Base-by-base conservation (phyloP, 164 flowering plant genomes). In the Hamamelis virginiana region DNA sequence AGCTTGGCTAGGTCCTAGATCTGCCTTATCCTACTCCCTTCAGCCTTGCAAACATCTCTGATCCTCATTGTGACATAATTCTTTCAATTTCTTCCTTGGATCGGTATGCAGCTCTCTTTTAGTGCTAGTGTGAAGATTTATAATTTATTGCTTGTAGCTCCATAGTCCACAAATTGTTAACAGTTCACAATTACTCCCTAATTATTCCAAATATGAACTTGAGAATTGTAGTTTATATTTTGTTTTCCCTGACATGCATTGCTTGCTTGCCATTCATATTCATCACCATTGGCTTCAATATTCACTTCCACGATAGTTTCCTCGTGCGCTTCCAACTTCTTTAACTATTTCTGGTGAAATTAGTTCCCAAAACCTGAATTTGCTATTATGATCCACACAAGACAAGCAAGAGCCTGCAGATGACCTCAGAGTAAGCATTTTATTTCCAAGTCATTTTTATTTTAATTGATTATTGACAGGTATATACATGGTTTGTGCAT, bases 401-500 rank as follows among this genome's bases (percentile, higher is more conserved):
- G 47, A 56, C 52, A 57, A 14, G 72, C 67, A 60, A 59, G 58
- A 72, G 60, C 44, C 74, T 47, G 48, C 69, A 63, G 77, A 75
- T 63, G 67, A 57, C 43, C 53, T 64, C 66, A 74, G 75, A 68
- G 83, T 75, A 77, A 80, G 81, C 79, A 64, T 75, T 80, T 72
- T 78, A 64, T 58, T 69, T 83, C 80, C 74, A 62, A 59, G 74
- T 79, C 68, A 65, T 70, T 78, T 81, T 78, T 71, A 70, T 74
- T 78, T 77, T 78, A 80, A 78, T 74, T 77, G 69, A 77, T 72
- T 83, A 82, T 82, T 86, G 85, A 82, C 84, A 76, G 84, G 86
- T 81, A 64, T 78, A 67, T 79, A 81, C 74, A 68, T 82, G 81
- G 79, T 80, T 85, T 85, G 78, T 83, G 79, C 85, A 74, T 75